phyloP scores from a whole-genome alignment of 2,329 filamentous ascomycete species.

The Colletotrichum kahawae region DNA sequence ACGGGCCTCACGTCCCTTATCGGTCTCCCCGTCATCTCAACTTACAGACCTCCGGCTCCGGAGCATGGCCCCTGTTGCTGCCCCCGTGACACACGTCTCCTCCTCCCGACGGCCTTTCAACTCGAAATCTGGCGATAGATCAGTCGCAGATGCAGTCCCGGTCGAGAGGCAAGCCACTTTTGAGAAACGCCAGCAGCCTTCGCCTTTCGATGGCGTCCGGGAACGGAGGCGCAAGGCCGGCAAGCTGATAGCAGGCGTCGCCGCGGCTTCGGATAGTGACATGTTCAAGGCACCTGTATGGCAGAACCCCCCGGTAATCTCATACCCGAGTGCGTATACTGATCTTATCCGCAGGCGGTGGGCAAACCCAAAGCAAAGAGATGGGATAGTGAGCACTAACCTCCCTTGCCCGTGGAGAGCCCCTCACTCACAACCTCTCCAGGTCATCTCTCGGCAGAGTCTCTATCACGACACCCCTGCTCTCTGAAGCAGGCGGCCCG shows the following conservation, averaged over 20 bases:
- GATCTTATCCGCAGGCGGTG: conserved; percentile 28
- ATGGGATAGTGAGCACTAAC: conserved; percentile 76
- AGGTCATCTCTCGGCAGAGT: conserved; percentile 69
- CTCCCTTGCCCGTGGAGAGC: not conserved
- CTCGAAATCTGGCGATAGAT: conserved; percentile 12
- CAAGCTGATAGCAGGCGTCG: conserved; percentile 75
- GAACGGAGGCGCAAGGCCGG: conserved; percentile 74
- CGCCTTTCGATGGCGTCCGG: conserved; percentile 64
- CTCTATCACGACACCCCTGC: conserved; percentile 63
- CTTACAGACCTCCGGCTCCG: conserved; percentile 19
- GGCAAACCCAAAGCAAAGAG: conserved; percentile 78
- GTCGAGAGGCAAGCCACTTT: conserved; percentile 16
- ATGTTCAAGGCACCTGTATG: conserved; percentile 80
- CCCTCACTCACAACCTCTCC: not conserved
- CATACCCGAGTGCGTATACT: not conserved
- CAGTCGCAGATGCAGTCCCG: conserved; percentile 22
- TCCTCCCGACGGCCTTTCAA: not conserved
- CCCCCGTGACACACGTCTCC: not conserved
- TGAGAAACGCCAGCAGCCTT: conserved; percentile 15
- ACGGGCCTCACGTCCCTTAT: not conserved
- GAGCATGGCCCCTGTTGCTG: not conserved
- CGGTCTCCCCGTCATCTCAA: conserved; percentile 3
- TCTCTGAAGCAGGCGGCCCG: conserved; percentile 85
- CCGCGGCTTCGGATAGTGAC: conserved; percentile 78
- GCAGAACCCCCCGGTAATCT: not conserved